These are phyloP conservation scores for Mrakia blollopis DNA, from an alignment of 768 basidiomycete species.

Conservation along the genomic window DNA sequence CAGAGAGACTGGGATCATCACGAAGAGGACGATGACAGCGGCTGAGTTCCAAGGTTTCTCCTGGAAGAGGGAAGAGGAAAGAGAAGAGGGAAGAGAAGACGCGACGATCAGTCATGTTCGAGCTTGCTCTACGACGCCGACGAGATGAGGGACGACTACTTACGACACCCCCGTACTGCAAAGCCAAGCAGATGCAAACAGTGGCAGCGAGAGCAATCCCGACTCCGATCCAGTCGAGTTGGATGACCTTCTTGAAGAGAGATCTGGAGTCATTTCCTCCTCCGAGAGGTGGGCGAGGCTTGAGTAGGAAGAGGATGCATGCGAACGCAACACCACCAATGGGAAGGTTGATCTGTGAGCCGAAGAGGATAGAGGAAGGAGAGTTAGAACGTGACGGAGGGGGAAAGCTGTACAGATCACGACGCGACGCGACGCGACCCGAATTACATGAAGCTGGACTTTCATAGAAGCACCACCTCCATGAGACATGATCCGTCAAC, in stretches of 20 bases:
- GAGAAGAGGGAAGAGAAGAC: background rate
- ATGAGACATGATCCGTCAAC: conserved; percentile 49
- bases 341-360: conserved; percentile 24
- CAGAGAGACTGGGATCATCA: conserved; percentile 26
- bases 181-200: background rate
- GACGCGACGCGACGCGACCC: too few relatives aligned
- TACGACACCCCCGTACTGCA: conserved; percentile 4
- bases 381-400: too few relatives aligned
- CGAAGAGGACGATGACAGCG: conserved; percentile 24
- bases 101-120: too few relatives aligned
- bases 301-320: conserved; percentile 19
- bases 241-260: conserved; percentile 1
- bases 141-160: too few relatives aligned
- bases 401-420: too few relatives aligned
- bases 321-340: conserved; percentile 19
- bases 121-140: too few relatives aligned
- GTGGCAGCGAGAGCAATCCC: background rate
- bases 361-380: too few relatives aligned
- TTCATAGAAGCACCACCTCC: too few relatives aligned
- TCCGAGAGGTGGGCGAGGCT: conserved; percentile 19
- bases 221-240: conserved; percentile 31
- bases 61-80: background rate
- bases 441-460: too few relatives aligned
- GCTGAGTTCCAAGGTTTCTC: conserved; percentile 17
- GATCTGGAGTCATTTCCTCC: conserved; percentile 8